Percentiles rank a stretch among this genome's conserved stretches.
Conservation (phyloP, 2,329 filamentous ascomycete genomes). For the Macrophomina pseudophaseolina region DNA sequence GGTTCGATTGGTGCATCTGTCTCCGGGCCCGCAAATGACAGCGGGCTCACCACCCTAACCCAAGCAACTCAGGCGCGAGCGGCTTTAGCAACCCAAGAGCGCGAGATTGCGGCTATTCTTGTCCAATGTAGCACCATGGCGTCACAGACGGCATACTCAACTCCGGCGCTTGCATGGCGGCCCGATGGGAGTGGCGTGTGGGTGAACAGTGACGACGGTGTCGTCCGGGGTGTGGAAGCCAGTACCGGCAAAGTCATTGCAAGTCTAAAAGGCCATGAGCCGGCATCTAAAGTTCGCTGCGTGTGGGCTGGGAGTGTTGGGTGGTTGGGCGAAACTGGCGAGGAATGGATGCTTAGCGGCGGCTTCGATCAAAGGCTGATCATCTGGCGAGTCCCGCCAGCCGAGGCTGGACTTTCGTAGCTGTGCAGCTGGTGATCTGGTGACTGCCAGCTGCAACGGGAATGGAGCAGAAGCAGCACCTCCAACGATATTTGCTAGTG, state of each 20-base stretch:
- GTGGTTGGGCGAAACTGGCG: slow-evolving; percentile 34
- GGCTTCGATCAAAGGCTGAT: slow-evolving; percentile 68
- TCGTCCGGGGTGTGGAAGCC: slow-evolving; percentile 64
- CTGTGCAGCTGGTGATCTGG: slow-evolving; percentile 13
- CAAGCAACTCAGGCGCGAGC: slow-evolving; percentile 60
- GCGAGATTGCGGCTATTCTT: slow-evolving; percentile 64
- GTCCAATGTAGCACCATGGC: slow-evolving; percentile 65
- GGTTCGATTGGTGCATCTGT: not conserved
- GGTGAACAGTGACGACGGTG: slow-evolving; percentile 69
- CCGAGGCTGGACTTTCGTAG: slow-evolving; percentile 10
- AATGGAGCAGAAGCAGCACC: slow-evolving; percentile 13
- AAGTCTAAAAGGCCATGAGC: slow-evolving; percentile 60
- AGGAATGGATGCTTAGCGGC: slow-evolving; percentile 65
- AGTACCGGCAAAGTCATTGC: slow-evolving; percentile 62
- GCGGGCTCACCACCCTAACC: slow-evolving; percentile 39
- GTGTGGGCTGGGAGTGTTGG: slow-evolving; percentile 59
- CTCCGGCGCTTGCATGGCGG: slow-evolving; percentile 65
- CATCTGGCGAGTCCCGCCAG: slow-evolving; percentile 52
- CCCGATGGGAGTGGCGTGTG: slow-evolving; percentile 66
- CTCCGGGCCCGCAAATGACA: not conserved
- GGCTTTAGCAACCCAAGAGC: slow-evolving; percentile 58
- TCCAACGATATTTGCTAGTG: slow-evolving; percentile 1
- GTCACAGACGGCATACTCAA: slow-evolving; percentile 69
- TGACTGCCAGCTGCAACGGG: slow-evolving; percentile 5
- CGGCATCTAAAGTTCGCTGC: slow-evolving; percentile 63